Base-by-base conservation (phyloP, 2,329 filamentous ascomycete species). In the Pseudogymnoascus sp. region DNA sequence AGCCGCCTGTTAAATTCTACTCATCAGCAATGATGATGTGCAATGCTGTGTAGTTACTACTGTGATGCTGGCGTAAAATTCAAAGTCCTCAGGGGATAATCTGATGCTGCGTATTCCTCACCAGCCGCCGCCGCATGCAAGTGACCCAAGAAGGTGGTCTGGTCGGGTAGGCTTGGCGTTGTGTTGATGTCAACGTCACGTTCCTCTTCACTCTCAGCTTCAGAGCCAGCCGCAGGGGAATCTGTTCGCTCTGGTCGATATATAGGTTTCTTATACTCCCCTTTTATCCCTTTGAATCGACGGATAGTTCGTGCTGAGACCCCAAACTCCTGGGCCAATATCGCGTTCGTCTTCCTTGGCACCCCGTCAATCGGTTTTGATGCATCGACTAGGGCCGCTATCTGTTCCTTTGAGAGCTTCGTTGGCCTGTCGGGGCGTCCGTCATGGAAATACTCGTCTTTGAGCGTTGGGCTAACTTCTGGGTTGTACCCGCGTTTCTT, bases 381-480 rank as follows among this genome's bases (percentile, higher is more conserved):
- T n/a, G 10, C 30, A n/a, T 6, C 30, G 8, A 57, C 5, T 12
- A 57, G 28, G 1, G 18, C 2, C 13, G 13, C 55, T 35, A 38
- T 28, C n/a, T 57, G 55, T 33, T 57, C 55, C 13, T 57, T 35
- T 23, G 55, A 23, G 9, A 57, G 35, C 33, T 57, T 57, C 23
- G 19, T 57, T 38, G 33, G 55, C 55, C 55, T 23, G 15, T 38
- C 30, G 18, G 55, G 30, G 13, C 8, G 26, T 57, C 55, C 18
- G 55, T 57, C 55, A 13, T 35, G 55, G 35, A 57, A 57, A 37
- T 57, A 38, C 55, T 37, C 30, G 55, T 57, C 55, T 28, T 57
- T 38, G 30, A 37, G 55, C 5, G 33, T 35, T 19, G 35, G 35
- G 33, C 18, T 37, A 13, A 35, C 35, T n/a, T 57, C 10, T 10